These are phyloP conservation scores for Chamaecrista fasciculata DNA, from an alignment of 306 rosid genomes.

Conservation along the genomic window DNA sequence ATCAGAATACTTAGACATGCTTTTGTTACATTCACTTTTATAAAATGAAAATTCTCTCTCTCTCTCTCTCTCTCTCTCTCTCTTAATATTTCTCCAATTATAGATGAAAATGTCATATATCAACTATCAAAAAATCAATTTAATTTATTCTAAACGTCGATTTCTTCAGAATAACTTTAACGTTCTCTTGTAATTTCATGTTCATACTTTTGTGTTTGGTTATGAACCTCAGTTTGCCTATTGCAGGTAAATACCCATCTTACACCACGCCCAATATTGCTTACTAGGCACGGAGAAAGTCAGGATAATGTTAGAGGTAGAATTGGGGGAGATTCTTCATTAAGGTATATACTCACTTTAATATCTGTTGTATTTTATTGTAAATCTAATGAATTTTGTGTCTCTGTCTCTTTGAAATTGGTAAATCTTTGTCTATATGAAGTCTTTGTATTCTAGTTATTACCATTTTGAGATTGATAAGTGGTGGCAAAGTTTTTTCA, in stretches of 20 bases:
- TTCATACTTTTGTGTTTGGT: constrained; percentile 11
- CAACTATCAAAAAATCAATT: not conserved
- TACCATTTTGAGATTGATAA: not conserved
- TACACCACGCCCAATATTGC: constrained; percentile 97
- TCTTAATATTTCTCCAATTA: no score
- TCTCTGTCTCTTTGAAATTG: not conserved
- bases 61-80: not conserved
- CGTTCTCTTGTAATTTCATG: not conserved
- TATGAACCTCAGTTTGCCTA: constrained; percentile 19
- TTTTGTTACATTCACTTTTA: not conserved
- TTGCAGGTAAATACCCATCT: constrained; percentile 94
- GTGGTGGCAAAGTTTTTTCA: not conserved
- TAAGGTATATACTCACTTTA: constrained; percentile 54
- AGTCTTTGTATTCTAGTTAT: not conserved
- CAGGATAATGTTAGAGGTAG: constrained; percentile 93
- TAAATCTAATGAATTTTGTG: not conserved
- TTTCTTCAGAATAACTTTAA: no score
- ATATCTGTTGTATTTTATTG: not conserved
- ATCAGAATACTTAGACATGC: not conserved
- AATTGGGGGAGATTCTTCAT: constrained; percentile 85
- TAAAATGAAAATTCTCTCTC: constrained; percentile 18
- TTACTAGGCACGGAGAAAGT: constrained; percentile 98
- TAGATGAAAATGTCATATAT: constrained; percentile 9
- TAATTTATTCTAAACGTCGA: no score
- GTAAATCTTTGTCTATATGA: not conserved